Base-by-base conservation (phyloP, 306 rosid genomes). In the Casuarina glauca region DNA sequence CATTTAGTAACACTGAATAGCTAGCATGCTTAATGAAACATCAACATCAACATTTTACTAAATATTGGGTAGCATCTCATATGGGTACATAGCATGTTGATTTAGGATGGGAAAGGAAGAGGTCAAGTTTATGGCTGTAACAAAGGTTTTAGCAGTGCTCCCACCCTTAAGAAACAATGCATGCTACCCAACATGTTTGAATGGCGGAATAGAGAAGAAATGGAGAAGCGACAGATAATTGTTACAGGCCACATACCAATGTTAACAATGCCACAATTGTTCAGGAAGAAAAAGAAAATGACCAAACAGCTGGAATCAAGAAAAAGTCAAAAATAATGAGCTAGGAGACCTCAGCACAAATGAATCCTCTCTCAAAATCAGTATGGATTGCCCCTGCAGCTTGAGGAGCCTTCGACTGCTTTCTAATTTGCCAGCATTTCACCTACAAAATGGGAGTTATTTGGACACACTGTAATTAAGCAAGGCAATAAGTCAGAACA, bases 341-440 rank as follows among this genome's bases (percentile, higher is more conserved):
- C 79, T 62, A 72, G 81, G 51, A 74, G 79, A 96, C 98, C 98
- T 93, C 98, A 58, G 99, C 99, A 87, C 99, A 96, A 75, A 96
- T 96, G 84, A 96, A 96, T 66, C 99, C 98, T 79, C 71, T 96
- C 80, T 96, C 98, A 72, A 96, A 93, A 90, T 96, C 99, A 77
- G 99, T 75, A 86, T 96, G 99, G 85, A 96, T 93, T 80, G 98
- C 11, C 81, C 99, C 99, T 45, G 99, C 99, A 76, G 99, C 98
- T 84, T 96, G 98, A 66, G 99, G 98, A 82, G 98, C 98, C 82
- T 96, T 96, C 26, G 98, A 86, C 79, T 90, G 96, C 79, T 96
- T 93, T 84, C 98, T 93, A 82, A 96, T 93, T 85, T 96, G 99
- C 99, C 99, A 96, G 84, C 98, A 91, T 76, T 96, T 96, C 15